phyloP scores from a whole-genome alignment of 2,329 filamentous ascomycete genomes.

The Dryadomyces sulphureus region DNA sequence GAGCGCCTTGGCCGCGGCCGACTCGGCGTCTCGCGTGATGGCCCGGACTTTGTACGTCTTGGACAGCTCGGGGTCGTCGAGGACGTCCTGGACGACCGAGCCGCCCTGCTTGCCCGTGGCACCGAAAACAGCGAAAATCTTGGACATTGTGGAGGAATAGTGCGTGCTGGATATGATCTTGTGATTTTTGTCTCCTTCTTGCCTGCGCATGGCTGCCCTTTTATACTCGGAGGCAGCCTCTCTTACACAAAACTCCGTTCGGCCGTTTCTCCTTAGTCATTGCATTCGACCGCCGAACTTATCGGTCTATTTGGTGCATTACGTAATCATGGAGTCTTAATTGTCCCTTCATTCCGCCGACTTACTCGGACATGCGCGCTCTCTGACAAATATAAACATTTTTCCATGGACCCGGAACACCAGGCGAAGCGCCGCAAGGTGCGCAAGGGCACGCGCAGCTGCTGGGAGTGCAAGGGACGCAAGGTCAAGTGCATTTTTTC shows the following conservation, averaged over 20 bases:
- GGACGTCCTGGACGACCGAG: conserved; percentile 11
- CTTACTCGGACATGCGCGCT: too few relatives aligned
- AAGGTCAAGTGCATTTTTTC: background rate
- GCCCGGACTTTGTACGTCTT: conserved; percentile 20
- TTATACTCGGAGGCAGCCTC: too few relatives aligned
- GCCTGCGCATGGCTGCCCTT: too few relatives aligned
- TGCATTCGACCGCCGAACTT: too few relatives aligned
- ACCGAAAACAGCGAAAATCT: conserved; percentile 13
- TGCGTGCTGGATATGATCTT: background rate
- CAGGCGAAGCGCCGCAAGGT: background rate
- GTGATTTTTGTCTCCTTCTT: too few relatives aligned
- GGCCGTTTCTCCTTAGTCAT: too few relatives aligned
- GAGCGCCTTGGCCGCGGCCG: background rate
- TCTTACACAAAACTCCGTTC: too few relatives aligned
- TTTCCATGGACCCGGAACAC: background rate
- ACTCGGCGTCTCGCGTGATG: conserved; percentile 28
- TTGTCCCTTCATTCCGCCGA: too few relatives aligned
- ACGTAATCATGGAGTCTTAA: too few relatives aligned
- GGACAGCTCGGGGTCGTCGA: conserved; percentile 11
- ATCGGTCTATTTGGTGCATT: too few relatives aligned
- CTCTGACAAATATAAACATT: background rate
- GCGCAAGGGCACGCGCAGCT: background rate
- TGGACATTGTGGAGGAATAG: background rate
- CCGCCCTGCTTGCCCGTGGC: conserved; percentile 14
- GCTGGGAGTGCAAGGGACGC: background rate